Conservation (phyloP, 2,329 filamentous ascomycete species). For the Orbilia ellipsospora region DNA sequence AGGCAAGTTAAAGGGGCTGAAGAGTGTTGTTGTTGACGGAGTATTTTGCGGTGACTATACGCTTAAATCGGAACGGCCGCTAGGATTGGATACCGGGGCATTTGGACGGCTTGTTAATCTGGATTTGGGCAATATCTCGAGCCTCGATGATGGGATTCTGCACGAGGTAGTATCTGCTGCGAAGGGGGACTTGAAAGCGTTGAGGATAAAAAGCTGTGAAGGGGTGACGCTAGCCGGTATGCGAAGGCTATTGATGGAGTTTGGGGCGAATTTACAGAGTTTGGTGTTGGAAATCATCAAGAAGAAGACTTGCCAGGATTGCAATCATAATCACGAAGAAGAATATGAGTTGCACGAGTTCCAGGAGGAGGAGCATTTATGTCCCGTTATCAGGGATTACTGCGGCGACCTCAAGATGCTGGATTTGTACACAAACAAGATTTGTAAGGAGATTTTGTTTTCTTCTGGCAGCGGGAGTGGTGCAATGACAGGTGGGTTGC, state of each 20-base stretch:
- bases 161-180: background rate
- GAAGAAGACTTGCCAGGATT: background rate
- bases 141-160: constrained; percentile 16
- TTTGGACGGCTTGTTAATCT: constrained; percentile 14
- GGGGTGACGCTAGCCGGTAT: constrained; percentile 22
- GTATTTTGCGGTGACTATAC: background rate
- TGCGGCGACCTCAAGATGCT: constrained; percentile 26
- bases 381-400: constrained; percentile 33
- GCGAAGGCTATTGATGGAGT: constrained; percentile 17
- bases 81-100: background rate
- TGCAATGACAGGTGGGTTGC: constrained; percentile 44
- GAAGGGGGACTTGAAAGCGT: background rate
- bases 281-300: constrained; percentile 36
- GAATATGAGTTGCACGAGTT: constrained; percentile 18
- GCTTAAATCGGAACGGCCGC: background rate
- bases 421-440: constrained; percentile 48
- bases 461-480: constrained; percentile 14
- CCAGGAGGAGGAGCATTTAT: constrained; percentile 34
- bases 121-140: constrained; percentile 22
- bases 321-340: background rate
- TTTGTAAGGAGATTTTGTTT: constrained; percentile 41
- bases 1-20: constrained; percentile 9
- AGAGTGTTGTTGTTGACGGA: constrained; percentile 23
- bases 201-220: constrained; percentile 23
- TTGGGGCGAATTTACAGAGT: constrained; percentile 13